Evolutionary conservation across 129 eudicot genomes (phyloP).

Genomic region (Dittrichia graveolens): DNA sequence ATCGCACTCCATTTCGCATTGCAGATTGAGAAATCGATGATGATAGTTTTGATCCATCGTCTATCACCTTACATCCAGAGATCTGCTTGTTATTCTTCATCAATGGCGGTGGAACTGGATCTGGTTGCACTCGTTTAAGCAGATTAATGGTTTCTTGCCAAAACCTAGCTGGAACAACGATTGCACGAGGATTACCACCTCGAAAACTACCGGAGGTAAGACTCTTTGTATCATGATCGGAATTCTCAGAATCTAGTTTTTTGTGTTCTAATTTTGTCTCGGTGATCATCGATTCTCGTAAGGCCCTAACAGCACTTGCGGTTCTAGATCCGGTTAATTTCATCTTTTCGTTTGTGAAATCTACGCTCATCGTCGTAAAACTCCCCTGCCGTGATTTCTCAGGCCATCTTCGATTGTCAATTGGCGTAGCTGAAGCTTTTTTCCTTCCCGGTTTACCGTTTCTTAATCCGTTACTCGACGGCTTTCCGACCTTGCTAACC

Average conservation of each 20-base stretch:
- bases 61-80: constrained; percentile 31
- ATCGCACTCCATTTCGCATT: constrained; percentile 32
- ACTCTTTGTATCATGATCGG: constrained; percentile 52
- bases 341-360: constrained; percentile 44
- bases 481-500: constrained; percentile 38
- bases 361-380: constrained; percentile 61
- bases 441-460: constrained; percentile 52
- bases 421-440: constrained; percentile 23
- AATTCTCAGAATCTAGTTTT: constrained; percentile 15
- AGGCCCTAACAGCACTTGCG: constrained; percentile 35
- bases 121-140: constrained; percentile 46
- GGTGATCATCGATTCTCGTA: constrained; percentile 42
- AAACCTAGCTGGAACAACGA: constrained; percentile 66
- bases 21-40: constrained; percentile 40
- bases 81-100: constrained; percentile 37
- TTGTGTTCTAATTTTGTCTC: constrained; percentile 29
- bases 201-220: constrained; percentile 49
- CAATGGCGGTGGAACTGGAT: constrained; percentile 47
- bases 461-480: constrained; percentile 24
- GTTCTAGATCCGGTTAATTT: constrained; percentile 45
- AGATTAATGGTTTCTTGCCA: constrained; percentile 61
- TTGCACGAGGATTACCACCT: constrained; percentile 51
- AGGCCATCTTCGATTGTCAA: constrained; percentile 45
- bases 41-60: constrained; percentile 38
- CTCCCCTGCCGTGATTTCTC: constrained; percentile 40